Evolutionary conservation across 176 grass and related monocot species (phyloP), one percentile per base, ranked within the genome.

Genomic region (Dendrocalamus sinicus): DNA sequence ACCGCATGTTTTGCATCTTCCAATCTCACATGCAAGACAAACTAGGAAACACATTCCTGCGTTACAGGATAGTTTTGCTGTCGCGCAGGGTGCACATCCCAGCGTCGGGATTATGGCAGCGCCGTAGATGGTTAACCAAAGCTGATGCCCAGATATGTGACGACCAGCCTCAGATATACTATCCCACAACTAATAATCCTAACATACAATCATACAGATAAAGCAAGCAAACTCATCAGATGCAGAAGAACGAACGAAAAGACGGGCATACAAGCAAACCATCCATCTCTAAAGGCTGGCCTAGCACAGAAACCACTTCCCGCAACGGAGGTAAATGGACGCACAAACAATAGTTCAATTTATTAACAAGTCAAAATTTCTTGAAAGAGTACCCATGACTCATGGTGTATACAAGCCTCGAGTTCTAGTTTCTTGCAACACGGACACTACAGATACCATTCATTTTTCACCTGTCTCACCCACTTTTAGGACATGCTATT

Each of bases 301-400:
- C 46, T 30, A 14, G 43, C 16, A 11, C 14, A 48, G 13, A 44
- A 43, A 51, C 35, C 44, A 75, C 64, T 39, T 46, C 22, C 35
- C 8, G 8, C 22, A 73, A 40, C 5, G 13, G 52, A 26, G 47
- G 54, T 8, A 72, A 78, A 78, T 77, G 58, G 26, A 53, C 41
- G 80, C 89, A 84, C 85, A 87, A 83, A 84, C 75, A 87, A 79
- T 70, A 67, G 69, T 87, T 87, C 80, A 52, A 80, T 73, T 91
- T 91, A 91, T 91, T 91, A 91, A 16, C 89, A 91, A 91, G 84
- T 87, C 84, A 83, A 90, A 90, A 91, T 84, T 90, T 87, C 84
- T 91, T 80, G 84, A 87, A 91, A 75, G 89, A 91, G 87, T 91
- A 83, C 59, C 80, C 35, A 87, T 30, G 80, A 79, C 60, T 83